Conservation (phyloP, 2,329 filamentous ascomycete species). For the Pseudodiploospora longispora region DNA sequence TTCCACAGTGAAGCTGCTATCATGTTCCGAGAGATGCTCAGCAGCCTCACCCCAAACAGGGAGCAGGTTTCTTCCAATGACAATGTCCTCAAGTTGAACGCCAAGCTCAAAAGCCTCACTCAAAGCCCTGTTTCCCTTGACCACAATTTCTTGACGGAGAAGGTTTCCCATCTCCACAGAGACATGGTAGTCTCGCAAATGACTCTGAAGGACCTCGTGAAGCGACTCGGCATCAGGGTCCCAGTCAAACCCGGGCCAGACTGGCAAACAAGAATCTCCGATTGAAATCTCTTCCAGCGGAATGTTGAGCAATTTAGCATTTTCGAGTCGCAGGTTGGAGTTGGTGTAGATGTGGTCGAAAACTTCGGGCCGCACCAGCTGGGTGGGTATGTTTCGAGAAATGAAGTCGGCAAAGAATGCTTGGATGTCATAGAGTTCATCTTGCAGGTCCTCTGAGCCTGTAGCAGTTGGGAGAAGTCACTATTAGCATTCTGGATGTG, state of each 20-base stretch:
- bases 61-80: slow-evolving; percentile 19
- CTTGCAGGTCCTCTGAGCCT: background rate
- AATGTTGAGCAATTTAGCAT: slow-evolving; percentile 12
- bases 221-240: slow-evolving; percentile 16
- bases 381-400: slow-evolving; percentile 11
- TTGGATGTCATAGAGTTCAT: background rate
- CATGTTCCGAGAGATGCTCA: background rate
- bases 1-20: background rate
- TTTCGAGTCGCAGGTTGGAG: slow-evolving; percentile 15
- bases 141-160: slow-evolving; percentile 14
- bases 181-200: slow-evolving; percentile 12
- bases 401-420: slow-evolving; percentile 10
- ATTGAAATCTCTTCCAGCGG: slow-evolving; percentile 15
- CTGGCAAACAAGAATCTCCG: slow-evolving; percentile 21
- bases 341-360: slow-evolving; percentile 13
- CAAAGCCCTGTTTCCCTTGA: slow-evolving; percentile 19
- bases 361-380: slow-evolving; percentile 15
- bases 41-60: slow-evolving; percentile 17
- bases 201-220: slow-evolving; percentile 18
- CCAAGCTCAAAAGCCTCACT: slow-evolving; percentile 15
- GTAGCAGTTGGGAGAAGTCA: too few relatives aligned
- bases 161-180: slow-evolving; percentile 12
- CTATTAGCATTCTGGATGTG: too few relatives aligned
- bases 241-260: slow-evolving; percentile 19
- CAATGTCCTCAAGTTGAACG: slow-evolving; percentile 13